Conservation (phyloP, 495 filamentous ascomycete genomes). For the Trichodelitschia bisporula region DNA sequence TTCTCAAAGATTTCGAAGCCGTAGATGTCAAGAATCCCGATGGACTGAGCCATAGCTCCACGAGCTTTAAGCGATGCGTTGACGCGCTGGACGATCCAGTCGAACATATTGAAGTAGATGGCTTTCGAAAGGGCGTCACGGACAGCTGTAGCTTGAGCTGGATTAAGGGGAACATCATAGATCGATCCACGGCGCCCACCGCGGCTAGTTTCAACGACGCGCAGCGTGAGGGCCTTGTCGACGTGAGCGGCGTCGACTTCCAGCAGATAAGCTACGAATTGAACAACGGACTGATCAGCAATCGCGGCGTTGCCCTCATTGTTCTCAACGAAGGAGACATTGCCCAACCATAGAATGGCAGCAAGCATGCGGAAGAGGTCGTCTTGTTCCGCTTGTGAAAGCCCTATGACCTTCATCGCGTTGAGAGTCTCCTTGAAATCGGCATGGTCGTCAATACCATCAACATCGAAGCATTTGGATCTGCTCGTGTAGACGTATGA, state of each 20-base stretch:
- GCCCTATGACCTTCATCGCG: slow-evolving; percentile 85
- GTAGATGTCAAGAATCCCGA: slow-evolving; percentile 98
- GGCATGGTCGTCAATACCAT: slow-evolving; percentile 71
- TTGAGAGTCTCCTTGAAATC: slow-evolving; percentile 85
- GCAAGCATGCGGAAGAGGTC: slow-evolving; percentile 93
- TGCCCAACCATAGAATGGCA: slow-evolving; percentile 83
- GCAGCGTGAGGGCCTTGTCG: slow-evolving; percentile 69
- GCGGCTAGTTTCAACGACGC: slow-evolving; percentile 70
- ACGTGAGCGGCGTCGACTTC: slow-evolving; percentile 64
- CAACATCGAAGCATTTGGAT: slow-evolving; percentile 83
- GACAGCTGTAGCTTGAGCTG: slow-evolving; percentile 72
- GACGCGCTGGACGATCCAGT: slow-evolving; percentile 92
- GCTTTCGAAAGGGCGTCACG: slow-evolving; percentile 83
- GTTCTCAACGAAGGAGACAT: slow-evolving; percentile 69
- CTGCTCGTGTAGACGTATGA: slow-evolving; percentile 87
- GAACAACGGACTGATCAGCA: slow-evolving; percentile 65
- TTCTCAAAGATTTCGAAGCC: slow-evolving; percentile 99
- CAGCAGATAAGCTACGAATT: slow-evolving; percentile 82
- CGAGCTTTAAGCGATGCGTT: slow-evolving; percentile 72
- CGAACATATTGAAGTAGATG: slow-evolving; percentile 94
- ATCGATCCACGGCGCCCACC: slow-evolving; percentile 58
- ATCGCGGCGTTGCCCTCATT: slow-evolving; percentile 74
- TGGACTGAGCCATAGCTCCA: slow-evolving; percentile 49
- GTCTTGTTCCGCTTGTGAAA: slow-evolving; percentile 75
- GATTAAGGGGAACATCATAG: slow-evolving; percentile 84